These are phyloP conservation scores for Pseudogymnoascus sp. DNA, from an alignment of 2,329 filamentous ascomycete species.

Conservation along the genomic window DNA sequence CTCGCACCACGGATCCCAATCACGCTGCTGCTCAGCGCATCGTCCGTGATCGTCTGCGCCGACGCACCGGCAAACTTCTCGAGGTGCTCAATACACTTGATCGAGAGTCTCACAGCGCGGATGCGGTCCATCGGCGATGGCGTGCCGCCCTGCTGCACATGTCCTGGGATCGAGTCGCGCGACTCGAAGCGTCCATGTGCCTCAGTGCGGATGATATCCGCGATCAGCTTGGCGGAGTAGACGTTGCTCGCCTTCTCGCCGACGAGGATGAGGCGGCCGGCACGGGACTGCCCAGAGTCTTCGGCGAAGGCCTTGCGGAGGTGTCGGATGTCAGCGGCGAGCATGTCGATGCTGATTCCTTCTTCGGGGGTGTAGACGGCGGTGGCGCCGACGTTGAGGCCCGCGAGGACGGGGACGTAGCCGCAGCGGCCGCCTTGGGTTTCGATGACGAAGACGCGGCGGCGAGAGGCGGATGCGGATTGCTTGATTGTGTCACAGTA, in stretches of 20 bases:
- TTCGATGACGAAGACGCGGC: slow-evolving; percentile 94
- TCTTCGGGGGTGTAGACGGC: slow-evolving; percentile 97
- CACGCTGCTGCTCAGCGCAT: slow-evolving; percentile 67
- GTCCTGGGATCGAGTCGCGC: slow-evolving; percentile 82
- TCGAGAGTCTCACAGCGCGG: slow-evolving; percentile 81
- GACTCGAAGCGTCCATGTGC: slow-evolving; percentile 87
- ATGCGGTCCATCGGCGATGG: slow-evolving; percentile 95
- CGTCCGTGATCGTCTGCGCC: slow-evolving; percentile 59
- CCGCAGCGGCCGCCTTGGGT: slow-evolving; percentile 93
- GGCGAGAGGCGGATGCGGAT: slow-evolving; percentile 85
- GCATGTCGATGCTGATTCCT: slow-evolving; percentile 87
- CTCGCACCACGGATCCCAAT: slow-evolving; percentile 89
- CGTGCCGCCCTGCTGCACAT: slow-evolving; percentile 89
- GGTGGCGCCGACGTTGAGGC: slow-evolving; percentile 81
- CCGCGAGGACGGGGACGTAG: slow-evolving; percentile 85
- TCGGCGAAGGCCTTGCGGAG: slow-evolving; percentile 76
- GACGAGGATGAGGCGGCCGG: slow-evolving; percentile 89
- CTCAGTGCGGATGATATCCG: slow-evolving; percentile 91
- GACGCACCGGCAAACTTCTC: slow-evolving; percentile 65
- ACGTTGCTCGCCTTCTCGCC: slow-evolving; percentile 90
- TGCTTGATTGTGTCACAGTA: slow-evolving; percentile 98
- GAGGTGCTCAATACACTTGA: slow-evolving; percentile 89
- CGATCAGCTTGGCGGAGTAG: slow-evolving; percentile 88
- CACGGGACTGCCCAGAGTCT: slow-evolving; percentile 81
- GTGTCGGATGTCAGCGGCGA: slow-evolving; percentile 81